A percentile compares a stretch with the other conserved stretches of the same genome.
phyloP scores from a whole-genome alignment of 257 asterid genomes.

The Solanum verrucosum region DNA sequence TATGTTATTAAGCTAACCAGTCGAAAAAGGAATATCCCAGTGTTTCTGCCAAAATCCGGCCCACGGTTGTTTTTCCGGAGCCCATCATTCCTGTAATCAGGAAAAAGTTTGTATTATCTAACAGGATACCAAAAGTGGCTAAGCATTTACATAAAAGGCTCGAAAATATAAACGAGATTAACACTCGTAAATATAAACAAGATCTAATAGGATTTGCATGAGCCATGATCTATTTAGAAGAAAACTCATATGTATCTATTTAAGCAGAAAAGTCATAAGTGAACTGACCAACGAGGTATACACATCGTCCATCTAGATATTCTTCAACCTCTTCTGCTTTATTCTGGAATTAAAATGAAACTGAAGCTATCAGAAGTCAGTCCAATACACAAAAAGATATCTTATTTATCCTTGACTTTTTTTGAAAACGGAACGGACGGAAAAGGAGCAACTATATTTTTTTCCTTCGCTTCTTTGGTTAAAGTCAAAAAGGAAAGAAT shows the following conservation, averaged over 20 bases:
- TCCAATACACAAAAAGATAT: background rate
- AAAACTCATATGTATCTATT: background rate
- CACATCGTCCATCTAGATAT: constrained; percentile 58
- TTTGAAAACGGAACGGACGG: background rate
- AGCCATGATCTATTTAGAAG: background rate
- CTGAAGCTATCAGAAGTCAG: background rate
- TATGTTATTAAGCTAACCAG: constrained; percentile 47
- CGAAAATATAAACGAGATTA: background rate
- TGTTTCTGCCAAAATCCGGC: constrained; percentile 67
- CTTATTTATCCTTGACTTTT: background rate
- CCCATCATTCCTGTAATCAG: constrained; percentile 86
- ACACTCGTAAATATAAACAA: background rate
- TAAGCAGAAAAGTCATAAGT: background rate
- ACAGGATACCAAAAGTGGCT: background rate
- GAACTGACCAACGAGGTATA: constrained; percentile 85
- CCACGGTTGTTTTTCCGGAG: constrained; percentile 94
- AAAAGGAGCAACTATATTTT: background rate
- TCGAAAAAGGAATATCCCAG: constrained; percentile 78
- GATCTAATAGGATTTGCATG: background rate
- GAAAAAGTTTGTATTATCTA: background rate
- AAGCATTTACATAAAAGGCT: background rate
- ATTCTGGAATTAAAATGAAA: constrained; percentile 39
- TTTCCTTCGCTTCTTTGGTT: background rate
- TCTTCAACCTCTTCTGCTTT: constrained; percentile 62
- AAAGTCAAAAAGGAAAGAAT: background rate